Evolutionary conservation across 1,139 yeast genomes (phyloP).

Genomic region (Magnusiomyces paraingens): DNA sequence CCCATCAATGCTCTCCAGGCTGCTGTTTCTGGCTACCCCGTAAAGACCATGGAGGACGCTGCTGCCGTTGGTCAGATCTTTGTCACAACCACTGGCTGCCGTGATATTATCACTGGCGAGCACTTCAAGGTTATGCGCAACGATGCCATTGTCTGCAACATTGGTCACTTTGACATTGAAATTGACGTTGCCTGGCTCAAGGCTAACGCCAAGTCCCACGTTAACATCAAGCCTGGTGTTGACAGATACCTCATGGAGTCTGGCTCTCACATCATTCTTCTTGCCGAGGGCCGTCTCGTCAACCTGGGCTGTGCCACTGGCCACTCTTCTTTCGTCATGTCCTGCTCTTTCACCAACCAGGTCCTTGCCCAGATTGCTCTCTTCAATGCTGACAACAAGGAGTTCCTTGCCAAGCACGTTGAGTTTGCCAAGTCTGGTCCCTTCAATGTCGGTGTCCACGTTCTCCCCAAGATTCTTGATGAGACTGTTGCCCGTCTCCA

Average conservation of each 20-base stretch:
- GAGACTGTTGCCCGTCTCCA: constrained; percentile 99
- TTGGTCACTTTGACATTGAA: constrained; percentile 99
- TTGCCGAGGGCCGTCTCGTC: constrained; percentile 99
- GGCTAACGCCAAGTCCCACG: constrained; percentile 81
- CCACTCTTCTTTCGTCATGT: constrained; percentile 98
- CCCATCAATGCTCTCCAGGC: constrained; percentile 99
- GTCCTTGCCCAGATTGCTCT: constrained; percentile 99
- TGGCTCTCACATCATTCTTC: constrained; percentile 92
- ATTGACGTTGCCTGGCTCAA: constrained; percentile 98
- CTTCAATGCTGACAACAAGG: constrained; percentile 80
- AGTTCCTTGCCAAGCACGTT: constrained; percentile 73
- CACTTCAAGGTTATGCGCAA: constrained; percentile 95
- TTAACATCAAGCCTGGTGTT: constrained; percentile 98
- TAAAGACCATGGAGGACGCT: constrained; percentile 92
- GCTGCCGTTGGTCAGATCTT: constrained; percentile 93
- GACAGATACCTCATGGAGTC: constrained; percentile 89
- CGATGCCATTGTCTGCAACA: constrained; percentile 99
- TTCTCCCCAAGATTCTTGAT: constrained; percentile 96
- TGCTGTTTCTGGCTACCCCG: constrained; percentile 99
- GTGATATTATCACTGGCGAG: constrained; percentile 89
- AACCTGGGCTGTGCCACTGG: constrained; percentile 99
- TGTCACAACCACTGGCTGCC: constrained; percentile 99
- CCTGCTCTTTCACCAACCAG: constrained; percentile 99
- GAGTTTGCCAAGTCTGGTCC: constrained; percentile 94
- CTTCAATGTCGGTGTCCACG: constrained; percentile 89